Base-by-base conservation (phyloP, 768 basidiomycete species). In the Trametes cubensis region DNA sequence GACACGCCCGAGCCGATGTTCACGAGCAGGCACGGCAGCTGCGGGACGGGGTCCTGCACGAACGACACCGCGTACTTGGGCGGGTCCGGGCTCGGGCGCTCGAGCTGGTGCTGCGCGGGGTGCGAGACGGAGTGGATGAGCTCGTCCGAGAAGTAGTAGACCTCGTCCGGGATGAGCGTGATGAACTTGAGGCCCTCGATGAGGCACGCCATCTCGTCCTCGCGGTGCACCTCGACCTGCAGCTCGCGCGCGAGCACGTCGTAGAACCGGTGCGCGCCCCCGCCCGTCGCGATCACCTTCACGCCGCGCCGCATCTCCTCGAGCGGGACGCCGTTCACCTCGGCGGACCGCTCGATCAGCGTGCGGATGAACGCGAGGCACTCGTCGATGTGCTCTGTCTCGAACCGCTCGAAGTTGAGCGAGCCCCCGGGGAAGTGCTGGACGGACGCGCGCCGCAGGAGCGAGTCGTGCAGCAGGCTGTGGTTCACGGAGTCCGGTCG, bases 121-220 rank as follows among this genome's bases (percentile, higher is more conserved):
- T 81, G 81, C 14, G 81, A 80, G 55, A 81, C 74, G 52, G 78
- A 81, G 71, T 91, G 90, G 58, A 98, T 95, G 68, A 98, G 86
- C 76, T 98, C 92, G 76, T 99, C 96, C 56, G 95, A 97, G 78
- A 98, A 98, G 81, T 89, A 98, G 78, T 98, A 99, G 28, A 93
- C 96, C 77, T 99, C 97, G 76, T 94, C 88, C 38, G 96, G 96
- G 62, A 99, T 95, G 73, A 91, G 87, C 39, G 90, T 90, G 74
- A 98, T 90, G 77, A 99, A 99, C 75, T 93, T 91, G 72, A 99
- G 81, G 28, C 97, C 97, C 69, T 94, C 89, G 67, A 98, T 98
- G 72, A 98, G 77, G 70, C 97, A 98, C 77, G 94, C 96, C 97
- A 99, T 98, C 82, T 99, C 97, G 73, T 98, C 97, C 76, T 98